phyloP scores from a whole-genome alignment of 2,329 filamentous ascomycete species.

The Madurella fahalii region DNA sequence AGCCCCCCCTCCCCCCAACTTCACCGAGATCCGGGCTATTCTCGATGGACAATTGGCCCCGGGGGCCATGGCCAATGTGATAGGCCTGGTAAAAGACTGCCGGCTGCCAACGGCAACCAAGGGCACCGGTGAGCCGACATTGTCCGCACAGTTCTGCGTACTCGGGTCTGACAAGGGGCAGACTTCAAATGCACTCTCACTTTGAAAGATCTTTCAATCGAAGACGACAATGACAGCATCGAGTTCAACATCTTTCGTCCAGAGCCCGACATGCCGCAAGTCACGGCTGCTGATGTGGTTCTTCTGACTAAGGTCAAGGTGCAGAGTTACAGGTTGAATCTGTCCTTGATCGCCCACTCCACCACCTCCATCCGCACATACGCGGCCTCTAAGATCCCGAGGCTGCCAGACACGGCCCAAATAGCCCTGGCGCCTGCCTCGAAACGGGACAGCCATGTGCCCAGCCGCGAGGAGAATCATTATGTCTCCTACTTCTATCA shows the following conservation, averaged over 20 bases:
- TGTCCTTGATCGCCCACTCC: slow-evolving; percentile 44
- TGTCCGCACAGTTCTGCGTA: slow-evolving; percentile 1
- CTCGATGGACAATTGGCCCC: slow-evolving; percentile 35
- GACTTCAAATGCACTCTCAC: slow-evolving; percentile 59
- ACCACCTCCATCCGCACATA: slow-evolving; percentile 46
- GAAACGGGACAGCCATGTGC: slow-evolving; percentile 13
- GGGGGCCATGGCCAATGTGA: slow-evolving; percentile 49
- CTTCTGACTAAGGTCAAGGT: slow-evolving; percentile 58
- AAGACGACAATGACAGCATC: slow-evolving; percentile 40
- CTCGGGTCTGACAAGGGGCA: slow-evolving; percentile 28
- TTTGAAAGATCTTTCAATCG: slow-evolving; percentile 55
- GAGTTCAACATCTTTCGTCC: slow-evolving; percentile 59
- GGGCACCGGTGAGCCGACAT: slow-evolving; percentile 44
- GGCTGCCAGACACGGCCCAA: slow-evolving; percentile 36
- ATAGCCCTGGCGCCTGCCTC: slow-evolving; percentile 28
- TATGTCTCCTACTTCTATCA: slow-evolving; percentile 50
- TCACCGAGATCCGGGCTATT: slow-evolving; percentile 40
- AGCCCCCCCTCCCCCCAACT: slow-evolving; percentile 36
- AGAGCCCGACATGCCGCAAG: slow-evolving; percentile 44
- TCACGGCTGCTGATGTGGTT: slow-evolving; percentile 58
- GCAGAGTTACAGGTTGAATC: slow-evolving; percentile 34
- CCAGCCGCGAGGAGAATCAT: slow-evolving; percentile 33
- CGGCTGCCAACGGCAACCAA: slow-evolving; percentile 48
- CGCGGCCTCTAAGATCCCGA: slow-evolving; percentile 37
- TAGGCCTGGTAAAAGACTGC: slow-evolving; percentile 68